Percentiles rank a stretch among this genome's conserved stretches.
Evolutionary conservation across 2,329 filamentous ascomycete genomes (phyloP).

Genomic region (Colletotrichum sp.): DNA sequence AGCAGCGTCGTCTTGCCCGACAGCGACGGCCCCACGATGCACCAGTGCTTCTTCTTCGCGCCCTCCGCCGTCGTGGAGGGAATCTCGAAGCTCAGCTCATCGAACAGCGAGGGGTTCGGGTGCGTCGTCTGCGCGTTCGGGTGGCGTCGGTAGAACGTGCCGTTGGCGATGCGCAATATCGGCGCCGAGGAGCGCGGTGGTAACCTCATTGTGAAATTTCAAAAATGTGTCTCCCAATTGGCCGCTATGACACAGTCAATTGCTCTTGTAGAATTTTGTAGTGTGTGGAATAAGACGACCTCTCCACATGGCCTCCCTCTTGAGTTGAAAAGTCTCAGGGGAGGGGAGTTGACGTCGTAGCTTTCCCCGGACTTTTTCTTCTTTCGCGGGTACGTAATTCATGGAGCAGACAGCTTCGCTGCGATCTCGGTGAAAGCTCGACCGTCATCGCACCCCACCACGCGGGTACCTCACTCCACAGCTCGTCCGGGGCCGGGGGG

Average conservation of each 20-base stretch:
- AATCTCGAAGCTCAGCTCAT: constrained; percentile 71
- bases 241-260: background rate
- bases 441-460: constrained; percentile 8
- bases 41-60: constrained; percentile 72
- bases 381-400: background rate
- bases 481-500: background rate
- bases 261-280: background rate
- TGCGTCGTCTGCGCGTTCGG: constrained; percentile 54
- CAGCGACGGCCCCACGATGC: constrained; percentile 79
- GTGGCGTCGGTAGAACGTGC: constrained; percentile 82
- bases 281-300: background rate
- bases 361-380: constrained; percentile 17
- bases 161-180: constrained; percentile 76
- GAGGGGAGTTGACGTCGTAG: background rate
- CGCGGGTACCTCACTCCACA: background rate
- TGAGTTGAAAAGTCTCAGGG: background rate
- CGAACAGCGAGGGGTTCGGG: constrained; percentile 76
- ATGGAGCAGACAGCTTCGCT: background rate
- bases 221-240: background rate
- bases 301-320: background rate
- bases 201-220: background rate
- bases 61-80: constrained; percentile 52
- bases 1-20: constrained; percentile 84
- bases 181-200: constrained; percentile 43
- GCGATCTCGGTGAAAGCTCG: constrained; percentile 16